Conservation (phyloP, 768 basidiomycete species). For the Trametes cinnabarina region DNA sequence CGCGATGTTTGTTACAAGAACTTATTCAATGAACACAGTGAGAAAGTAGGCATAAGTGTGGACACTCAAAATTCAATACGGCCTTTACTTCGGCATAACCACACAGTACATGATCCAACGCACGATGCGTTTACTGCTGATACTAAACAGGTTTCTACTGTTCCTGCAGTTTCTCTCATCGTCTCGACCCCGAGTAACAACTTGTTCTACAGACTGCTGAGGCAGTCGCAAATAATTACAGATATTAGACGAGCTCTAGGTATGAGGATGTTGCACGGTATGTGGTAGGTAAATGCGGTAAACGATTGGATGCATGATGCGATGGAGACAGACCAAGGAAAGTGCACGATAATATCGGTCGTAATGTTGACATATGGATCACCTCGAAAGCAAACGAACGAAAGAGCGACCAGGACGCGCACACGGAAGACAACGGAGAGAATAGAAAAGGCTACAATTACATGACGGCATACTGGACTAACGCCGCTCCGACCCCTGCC, state of each 20-base stretch:
- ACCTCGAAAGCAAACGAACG: constrained; percentile 20
- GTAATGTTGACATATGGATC: neutral
- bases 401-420: constrained; percentile 4
- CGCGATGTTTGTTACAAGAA: no score
- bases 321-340: constrained; percentile 10
- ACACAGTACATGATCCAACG: no score
- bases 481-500: constrained; percentile 39
- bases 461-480: neutral
- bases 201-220: no score
- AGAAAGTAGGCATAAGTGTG: no score
- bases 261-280: constrained; percentile 16
- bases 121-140: no score
- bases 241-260: constrained; percentile 18
- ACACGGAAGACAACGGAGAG: neutral
- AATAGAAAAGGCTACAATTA: constrained; percentile 1
- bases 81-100: no score
- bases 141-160: no score
- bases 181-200: no score
- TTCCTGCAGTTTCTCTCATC: no score
- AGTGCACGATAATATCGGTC: constrained; percentile 8
- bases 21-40: no score
- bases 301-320: constrained; percentile 9
- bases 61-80: no score
- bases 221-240: no score
- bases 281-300: constrained; percentile 8